Conservation (phyloP, 176 grass and related monocot genomes). For the Chrysopogon serrulatus region DNA sequence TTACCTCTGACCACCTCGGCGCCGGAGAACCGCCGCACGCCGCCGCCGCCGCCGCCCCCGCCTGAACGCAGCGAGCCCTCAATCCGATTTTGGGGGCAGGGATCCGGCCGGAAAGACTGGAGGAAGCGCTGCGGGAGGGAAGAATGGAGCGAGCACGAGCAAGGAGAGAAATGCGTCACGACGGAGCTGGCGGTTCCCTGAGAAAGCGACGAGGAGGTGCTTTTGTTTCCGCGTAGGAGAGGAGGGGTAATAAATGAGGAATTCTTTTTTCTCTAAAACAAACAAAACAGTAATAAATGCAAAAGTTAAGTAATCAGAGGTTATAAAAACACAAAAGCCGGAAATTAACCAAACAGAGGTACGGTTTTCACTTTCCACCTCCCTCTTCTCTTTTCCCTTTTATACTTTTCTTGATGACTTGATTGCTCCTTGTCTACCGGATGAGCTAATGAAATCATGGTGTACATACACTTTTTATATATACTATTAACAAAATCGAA, state of each 20-base stretch:
- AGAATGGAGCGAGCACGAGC: not conserved
- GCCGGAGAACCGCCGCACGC: not conserved
- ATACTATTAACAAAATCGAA: not conserved
- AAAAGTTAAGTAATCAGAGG: conserved; percentile 8
- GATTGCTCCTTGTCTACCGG: not conserved
- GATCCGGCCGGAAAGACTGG: not conserved
- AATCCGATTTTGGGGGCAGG: not conserved
- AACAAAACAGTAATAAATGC: not conserved
- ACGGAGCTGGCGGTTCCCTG: conserved; percentile 10
- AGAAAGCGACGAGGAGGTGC: conserved; percentile 18
- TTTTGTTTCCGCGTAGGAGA: conserved; percentile 23
- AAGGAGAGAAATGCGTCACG: not conserved
- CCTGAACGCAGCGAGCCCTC: not conserved
- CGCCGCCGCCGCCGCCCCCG: not conserved
- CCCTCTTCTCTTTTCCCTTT: not conserved
- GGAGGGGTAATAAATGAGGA: not conserved
- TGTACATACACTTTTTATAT: not conserved
- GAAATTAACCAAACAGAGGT: conserved; percentile 16
- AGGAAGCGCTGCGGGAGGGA: not conserved
- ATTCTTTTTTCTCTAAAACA: not conserved
- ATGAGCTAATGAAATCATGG: not conserved
- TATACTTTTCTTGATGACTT: not conserved
- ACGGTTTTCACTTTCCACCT: conserved; percentile 31
- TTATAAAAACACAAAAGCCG: conserved; percentile 14
- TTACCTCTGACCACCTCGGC: conserved; percentile 28